Base-by-base conservation (phyloP, 805 yeast genomes). In the Kockiozyma suomiensis region DNA sequence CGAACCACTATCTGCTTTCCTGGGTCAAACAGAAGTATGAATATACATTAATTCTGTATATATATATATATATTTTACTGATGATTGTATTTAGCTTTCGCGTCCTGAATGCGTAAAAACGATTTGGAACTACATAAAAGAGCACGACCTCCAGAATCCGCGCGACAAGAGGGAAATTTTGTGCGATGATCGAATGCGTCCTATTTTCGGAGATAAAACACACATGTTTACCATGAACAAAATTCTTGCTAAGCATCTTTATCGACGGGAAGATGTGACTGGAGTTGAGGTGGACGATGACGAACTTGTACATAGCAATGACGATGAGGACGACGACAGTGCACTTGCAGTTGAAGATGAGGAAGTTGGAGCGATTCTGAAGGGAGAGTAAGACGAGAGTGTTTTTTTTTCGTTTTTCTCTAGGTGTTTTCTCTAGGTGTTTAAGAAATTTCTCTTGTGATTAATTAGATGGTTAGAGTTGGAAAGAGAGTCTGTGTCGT, bases 41-140 rank as follows among this genome's bases (percentile, higher is more conserved):
- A 13, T 43, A 4, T 21, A 19, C 5, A 15, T 28, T 13, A 30
- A 12, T 32, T 42, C 17, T 41, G 19, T 25, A 21, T 19, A 26
- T 21, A n/a, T 17, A 4, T 17, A 7, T 17, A 8, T 33, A 30
- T 6, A 30, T 8, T 17, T 41, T 48, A 33, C 32, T 40, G 33
- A 10, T 30, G 10, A 32, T 23, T 7, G 15, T 7, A 10, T 10
- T n/a, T 19, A 64, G 56, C 69, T 83, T 45, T 79, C 92, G 2
- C 75, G 96, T 66, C 85, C 93, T 0, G 86, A 86, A 69, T 85
- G 87, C 17, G 91, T 87, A 8, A 86, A 86, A 62, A 73, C 73
- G 48, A 70, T 88, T 4, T 88, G 96, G 96, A 80, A 77, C 13
- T 83, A 90, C 71, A 87, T 90, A 58, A 85, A 84, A 67, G 81